Evolutionary conservation across 257 asterid genomes (phyloP), one percentile per base, ranked within the genome.

Genomic region (Lycium barbarum): DNA sequence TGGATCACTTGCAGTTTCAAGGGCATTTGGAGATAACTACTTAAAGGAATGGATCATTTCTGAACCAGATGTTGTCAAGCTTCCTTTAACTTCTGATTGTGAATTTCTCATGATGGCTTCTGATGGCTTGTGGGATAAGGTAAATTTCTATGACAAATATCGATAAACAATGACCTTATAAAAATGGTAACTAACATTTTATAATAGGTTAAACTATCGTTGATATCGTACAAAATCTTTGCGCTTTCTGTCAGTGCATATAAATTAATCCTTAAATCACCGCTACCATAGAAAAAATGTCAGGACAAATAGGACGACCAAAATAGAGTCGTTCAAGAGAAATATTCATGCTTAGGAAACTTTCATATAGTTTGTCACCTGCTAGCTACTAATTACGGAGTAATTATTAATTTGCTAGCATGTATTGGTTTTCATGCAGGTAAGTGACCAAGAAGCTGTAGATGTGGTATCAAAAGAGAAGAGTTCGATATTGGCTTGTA

Each of bases 81-180:
- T 88, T 33, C 86, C 90, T 55, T 86, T 90, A 74, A 87, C 92
- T 45, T 67, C 86, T 67, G 92, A 90, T 65, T 89, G 90, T 33
- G 85, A 90, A 22, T 91, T 89, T 84, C 89, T 91, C 35, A 87
- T 91, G 59, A 45, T 91, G 80, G 92, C 92, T 86, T 91, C 94
- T 55, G 92, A 91, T 86, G 94, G 94, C 58, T 84, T 91, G 81
- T 91, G 94, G 94, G 92, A 91, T 85, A 89, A 87, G 92, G 93
- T 90, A 62, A 20, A 3, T 8, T 58, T 2, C 53, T 47, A 47
- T 47, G 10, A 47, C 7, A 47, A 47, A 47, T 6, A 47, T 47
- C 53, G 11, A 40, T 40, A 26, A 26, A 26, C 11, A 7, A 0
- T 47, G 7, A 47, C 53, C 6, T 40, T 40, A 40, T 40, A 40